phyloP scores from a whole-genome alignment of 2,329 filamentous ascomycete genomes.

The Gaeumannomyces sp. region DNA sequence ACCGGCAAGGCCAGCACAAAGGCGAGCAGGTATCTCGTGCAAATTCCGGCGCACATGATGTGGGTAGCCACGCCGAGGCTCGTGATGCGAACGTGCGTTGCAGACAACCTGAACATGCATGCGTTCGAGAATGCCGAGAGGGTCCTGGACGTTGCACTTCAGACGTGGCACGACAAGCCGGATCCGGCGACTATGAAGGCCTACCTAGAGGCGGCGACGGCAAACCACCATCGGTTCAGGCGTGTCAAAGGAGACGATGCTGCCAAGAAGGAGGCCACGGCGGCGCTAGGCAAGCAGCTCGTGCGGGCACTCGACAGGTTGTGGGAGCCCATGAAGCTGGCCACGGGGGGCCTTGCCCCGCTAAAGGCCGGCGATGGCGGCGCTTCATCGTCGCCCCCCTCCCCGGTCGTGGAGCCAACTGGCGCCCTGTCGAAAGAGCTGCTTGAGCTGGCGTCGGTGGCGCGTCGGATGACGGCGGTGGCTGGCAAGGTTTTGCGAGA shows the following conservation, averaged over 20 bases:
- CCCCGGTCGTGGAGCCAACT: background rate
- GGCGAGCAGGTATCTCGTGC: constrained; percentile 51
- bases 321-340: constrained; percentile 39
- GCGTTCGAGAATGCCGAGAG: constrained; percentile 57
- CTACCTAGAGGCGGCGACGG: constrained; percentile 52
- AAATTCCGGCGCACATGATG: constrained; percentile 41
- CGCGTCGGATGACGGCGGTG: constrained; percentile 38
- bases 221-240: constrained; percentile 36
- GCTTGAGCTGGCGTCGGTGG: constrained; percentile 38
- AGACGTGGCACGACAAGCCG: constrained; percentile 26
- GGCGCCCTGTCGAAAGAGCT: constrained; percentile 25
- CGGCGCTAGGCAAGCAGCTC: constrained; percentile 44
- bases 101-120: constrained; percentile 71
- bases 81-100: constrained; percentile 66
- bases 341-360: constrained; percentile 26
- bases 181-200: constrained; percentile 45
- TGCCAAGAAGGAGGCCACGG: constrained; percentile 28
- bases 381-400: background rate
- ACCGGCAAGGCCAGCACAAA: constrained; percentile 58
- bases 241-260: constrained; percentile 23
- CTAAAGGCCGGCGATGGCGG: background rate
- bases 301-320: constrained; percentile 42
- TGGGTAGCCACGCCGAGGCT: constrained; percentile 57
- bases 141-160: constrained; percentile 49
- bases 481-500: constrained; percentile 32